phyloP scores from a whole-genome alignment of 305 asterid species.

The Fraxinus paxiana region DNA sequence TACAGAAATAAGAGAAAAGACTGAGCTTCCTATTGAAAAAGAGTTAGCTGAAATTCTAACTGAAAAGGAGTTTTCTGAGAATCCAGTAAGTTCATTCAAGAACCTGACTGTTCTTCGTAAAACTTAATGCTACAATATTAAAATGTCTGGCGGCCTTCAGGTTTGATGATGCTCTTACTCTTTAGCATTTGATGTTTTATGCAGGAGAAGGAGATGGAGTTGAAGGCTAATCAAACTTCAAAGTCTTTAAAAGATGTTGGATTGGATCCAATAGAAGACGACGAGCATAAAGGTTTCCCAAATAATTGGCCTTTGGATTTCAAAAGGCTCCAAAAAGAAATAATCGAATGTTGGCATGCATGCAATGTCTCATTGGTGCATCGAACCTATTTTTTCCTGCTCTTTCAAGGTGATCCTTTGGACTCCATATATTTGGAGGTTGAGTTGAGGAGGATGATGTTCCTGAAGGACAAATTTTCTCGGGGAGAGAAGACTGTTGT shows the following conservation, averaged over 20 bases:
- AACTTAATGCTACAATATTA: background rate
- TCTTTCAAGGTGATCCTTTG: constrained; percentile 81
- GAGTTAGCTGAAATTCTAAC: constrained; percentile 26
- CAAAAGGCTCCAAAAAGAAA: constrained; percentile 67
- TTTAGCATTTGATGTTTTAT: constrained; percentile 1
- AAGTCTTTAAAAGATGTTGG: constrained; percentile 71
- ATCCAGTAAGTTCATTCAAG: constrained; percentile 42
- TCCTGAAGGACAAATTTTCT: constrained; percentile 59
- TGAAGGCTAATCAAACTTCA: constrained; percentile 29
- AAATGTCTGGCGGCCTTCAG: background rate
- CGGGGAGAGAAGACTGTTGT: constrained; percentile 53
- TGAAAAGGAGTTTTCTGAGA: constrained; percentile 29
- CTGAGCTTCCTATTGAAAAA: constrained; percentile 30
- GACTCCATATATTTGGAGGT: constrained; percentile 89
- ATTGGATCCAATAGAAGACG: constrained; percentile 80
- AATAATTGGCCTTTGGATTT: constrained; percentile 70
- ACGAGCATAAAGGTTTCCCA: constrained; percentile 36
- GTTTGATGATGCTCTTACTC: background rate
- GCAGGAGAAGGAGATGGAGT: constrained; percentile 44
- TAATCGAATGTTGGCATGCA: constrained; percentile 78
- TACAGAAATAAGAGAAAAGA: constrained; percentile 26
- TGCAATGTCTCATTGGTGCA: constrained; percentile 79
- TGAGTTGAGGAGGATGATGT: constrained; percentile 73
- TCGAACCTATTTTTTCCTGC: constrained; percentile 76
- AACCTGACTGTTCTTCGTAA: background rate